Evolutionary conservation across 2,329 filamentous ascomycete species (phyloP).

Genomic region (Cladophialophora immunda): DNA sequence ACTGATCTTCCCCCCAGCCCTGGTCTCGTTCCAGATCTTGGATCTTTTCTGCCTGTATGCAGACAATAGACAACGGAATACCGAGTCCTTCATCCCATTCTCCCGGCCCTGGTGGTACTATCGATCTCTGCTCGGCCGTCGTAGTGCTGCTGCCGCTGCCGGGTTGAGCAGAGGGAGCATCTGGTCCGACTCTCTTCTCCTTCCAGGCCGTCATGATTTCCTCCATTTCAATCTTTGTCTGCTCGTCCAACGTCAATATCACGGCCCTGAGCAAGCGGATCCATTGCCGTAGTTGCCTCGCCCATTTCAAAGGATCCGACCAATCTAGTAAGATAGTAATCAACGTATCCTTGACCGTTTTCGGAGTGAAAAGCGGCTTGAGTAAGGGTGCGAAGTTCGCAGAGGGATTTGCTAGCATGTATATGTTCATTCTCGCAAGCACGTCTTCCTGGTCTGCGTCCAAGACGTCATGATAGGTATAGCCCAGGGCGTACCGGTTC

Average conservation of each 20-base stretch:
- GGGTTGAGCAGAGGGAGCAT: conserved; percentile 65
- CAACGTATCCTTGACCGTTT: conserved; percentile 84
- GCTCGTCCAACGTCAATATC: conserved; percentile 74
- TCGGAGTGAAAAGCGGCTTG: conserved; percentile 81
- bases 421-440: conserved; percentile 86
- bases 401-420: conserved; percentile 86
- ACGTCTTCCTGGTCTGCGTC: conserved; percentile 97
- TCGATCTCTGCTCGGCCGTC: conserved; percentile 16
- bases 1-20: conserved; percentile 94
- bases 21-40: conserved; percentile 88
- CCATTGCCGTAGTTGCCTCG: conserved; percentile 89
- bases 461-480: conserved; percentile 93
- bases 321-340: conserved; percentile 94
- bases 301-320: conserved; percentile 92
- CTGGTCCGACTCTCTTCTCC: conserved; percentile 66
- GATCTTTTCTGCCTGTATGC: conserved; percentile 89
- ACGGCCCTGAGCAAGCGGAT: conserved; percentile 82
- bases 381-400: conserved; percentile 83
- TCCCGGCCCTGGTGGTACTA: conserved; percentile 76
- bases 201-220: conserved; percentile 84
- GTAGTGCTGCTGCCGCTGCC: conserved; percentile 73
- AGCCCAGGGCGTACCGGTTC: conserved; percentile 90
- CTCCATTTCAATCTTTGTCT: conserved; percentile 84
- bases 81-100: conserved; percentile 94
- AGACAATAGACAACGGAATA: conserved; percentile 90